Evolutionary conservation across 2,329 filamentous ascomycete species (phyloP), one percentile per base, ranked within the genome.

Genomic region (Fusarium marasasianum): DNA sequence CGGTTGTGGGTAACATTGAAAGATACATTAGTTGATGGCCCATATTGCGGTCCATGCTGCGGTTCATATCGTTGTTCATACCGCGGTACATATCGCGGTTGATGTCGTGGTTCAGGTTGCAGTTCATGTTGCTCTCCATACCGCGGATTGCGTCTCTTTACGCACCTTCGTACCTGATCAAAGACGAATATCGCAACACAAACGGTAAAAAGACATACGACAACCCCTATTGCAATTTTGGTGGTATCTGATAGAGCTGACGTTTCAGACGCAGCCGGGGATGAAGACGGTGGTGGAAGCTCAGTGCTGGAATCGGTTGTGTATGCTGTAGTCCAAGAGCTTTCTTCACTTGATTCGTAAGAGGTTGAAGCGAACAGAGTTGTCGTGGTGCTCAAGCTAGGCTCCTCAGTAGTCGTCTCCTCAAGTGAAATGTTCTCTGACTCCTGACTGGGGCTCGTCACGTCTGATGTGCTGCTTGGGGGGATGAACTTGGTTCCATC

Each of bases 111-210:
- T 35, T 33, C 48, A 62, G 20, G 1, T n/a, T 37, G 29, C 45
- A 47, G 14, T 67, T 41, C 14, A 59, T 61, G 4, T 47, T 67
- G 22, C 59, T 68, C 33, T 38, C 14, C 24, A 37, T 20, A 18
- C 10, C 8, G 11, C 12, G n/a, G 13, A 15, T 31, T 53, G 12
- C 6, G 11, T 35, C 22, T 24, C 17, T 15, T 20, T 24, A 35
- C 4, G 3, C 20, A 41, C 14, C 5, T 5, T 15, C n/a, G 29
- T 14, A 26, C 17, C 5, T 15, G 0, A 33, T 1, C 3, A 18
- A 61, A 15, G 13, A 47, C 9, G 5, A n/a, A 1, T 13, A 60
- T 6, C 4, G 45, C 10, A 2, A 48, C 8, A 6, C 47, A 20
- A 7, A 68, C 3, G 6, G 53, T 11, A n/a, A 24, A 15, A 4